Base-by-base conservation (phyloP, 495 filamentous ascomycete genomes). In the Trichoderma virens region DNA sequence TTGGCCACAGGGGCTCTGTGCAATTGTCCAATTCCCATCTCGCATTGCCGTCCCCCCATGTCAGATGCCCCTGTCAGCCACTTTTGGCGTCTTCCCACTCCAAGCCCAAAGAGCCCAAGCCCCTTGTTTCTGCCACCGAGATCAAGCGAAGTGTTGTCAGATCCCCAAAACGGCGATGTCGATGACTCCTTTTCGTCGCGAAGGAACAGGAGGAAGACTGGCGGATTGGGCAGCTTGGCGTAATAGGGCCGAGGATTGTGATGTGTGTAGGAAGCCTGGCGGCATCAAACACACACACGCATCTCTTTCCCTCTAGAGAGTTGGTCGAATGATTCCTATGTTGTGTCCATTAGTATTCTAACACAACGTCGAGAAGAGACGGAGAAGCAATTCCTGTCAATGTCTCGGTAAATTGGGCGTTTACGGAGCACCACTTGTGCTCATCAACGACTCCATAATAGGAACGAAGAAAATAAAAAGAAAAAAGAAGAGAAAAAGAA, bases 21-120 rank as follows among this genome's bases (percentile, higher is more conserved):
- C 45, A 30, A 56, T 30, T 56, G 51, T 27, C 51, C 51, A 56
- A 56, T 56, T 56, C 51, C 45, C 51, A 56, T 28, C 25, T 56
- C 13, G 51, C 51, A 30, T 56, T 30, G 25, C n/a, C n/a, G 41
- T 8, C 16, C 16, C n/a, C 41, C 34, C 34, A 35, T 35, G 34
- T 35, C 34, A 35, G 34, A 35, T 35, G 13, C 43, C 51, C 51
- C 51, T 56, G 51, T 56, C 51, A 56, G 51, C 51, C 51, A 56
- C 23, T 30, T 30, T 56, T 56, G 11, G 51, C 23, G 51, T 56
- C 51, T 30, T 23, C 43, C 25, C 51, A 30, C 7, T 25, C 51
- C 51, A 56, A 56, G 25, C 51, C 51, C 25, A 9, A 56, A 56
- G 20, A 7, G 25, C 11, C 4, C 25, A 56, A 56, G 25, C 25